Base-by-base conservation (phyloP, 176 grass and related monocot species). In the Saccharum officinarum region DNA sequence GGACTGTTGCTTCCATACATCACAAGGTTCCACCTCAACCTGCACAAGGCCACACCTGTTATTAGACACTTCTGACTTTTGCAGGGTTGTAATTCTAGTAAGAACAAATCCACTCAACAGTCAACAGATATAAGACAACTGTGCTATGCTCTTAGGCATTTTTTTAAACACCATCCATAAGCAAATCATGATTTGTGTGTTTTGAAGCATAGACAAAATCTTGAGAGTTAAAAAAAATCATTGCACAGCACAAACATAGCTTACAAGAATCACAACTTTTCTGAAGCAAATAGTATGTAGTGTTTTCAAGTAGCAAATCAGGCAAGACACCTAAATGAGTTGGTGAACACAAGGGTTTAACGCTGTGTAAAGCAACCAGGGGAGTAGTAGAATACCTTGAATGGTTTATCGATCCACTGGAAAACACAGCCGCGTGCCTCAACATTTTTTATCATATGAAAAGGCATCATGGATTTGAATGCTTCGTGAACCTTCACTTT, bases 381-480 rank as follows among this genome's bases (percentile, higher is more conserved):
- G 16, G 68, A 64, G 30, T 15, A 34, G 64, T 69, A 84, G 0
- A 45, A 69, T 90, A 97, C 92, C 93, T 94, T 90, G 22, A 87
- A 94, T 67, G 96, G 93, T 84, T 98, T 98, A 62, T 87, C 71
- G 55, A 88, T 88, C 93, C 96, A 98, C 41, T 89, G 91, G 73
- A 95, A 84, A 36, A 74, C n/a, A 73, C 93, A 95, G 10, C 97
- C 91, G 3, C 96, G 64, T 3, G 77, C 76, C 85, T 89, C 91
- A 1, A 92, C 83, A 23, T 83, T 81, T 88, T 89, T 83, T 30
- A 98, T 63, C 83, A 95, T 85, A 86, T 74, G 86, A 8, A 61
- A 42, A 10, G 88, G 89, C 39, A 98, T 86, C 59, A 94, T 92
- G 50, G 75, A 77, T 71, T 82, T 92, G 79, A 98, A 92, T 30